Conservation (phyloP, 495 filamentous ascomycete species). For the Penicillium diatomitis region DNA sequence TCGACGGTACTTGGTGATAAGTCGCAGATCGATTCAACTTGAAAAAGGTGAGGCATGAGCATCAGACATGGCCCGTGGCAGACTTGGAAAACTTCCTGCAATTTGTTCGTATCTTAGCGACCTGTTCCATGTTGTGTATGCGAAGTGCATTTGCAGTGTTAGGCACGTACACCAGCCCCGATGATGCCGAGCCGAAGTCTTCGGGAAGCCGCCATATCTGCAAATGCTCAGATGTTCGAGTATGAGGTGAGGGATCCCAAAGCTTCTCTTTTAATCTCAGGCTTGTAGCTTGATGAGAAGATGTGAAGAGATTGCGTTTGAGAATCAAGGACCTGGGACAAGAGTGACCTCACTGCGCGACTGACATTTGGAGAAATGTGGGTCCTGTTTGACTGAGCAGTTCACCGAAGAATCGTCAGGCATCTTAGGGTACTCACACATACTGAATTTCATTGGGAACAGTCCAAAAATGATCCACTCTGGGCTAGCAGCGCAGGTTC, state of each 20-base stretch:
- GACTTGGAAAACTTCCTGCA: slow-evolving; percentile 35
- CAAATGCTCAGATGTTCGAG: background rate
- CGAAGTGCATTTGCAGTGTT: background rate
- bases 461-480: too few species aligned
- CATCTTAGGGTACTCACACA: too few species aligned
- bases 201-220: slow-evolving; percentile 1
- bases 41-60: slow-evolving; percentile 28
- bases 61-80: slow-evolving; percentile 35
- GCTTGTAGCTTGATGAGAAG: too few species aligned
- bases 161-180: slow-evolving; percentile 23
- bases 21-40: slow-evolving; percentile 32
- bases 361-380: too few species aligned
- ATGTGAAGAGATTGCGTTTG: too few species aligned
- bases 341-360: too few species aligned
- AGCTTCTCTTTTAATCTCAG: too few species aligned
- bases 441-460: too few species aligned
- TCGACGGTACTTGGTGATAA: slow-evolving; percentile 22
- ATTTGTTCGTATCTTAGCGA: background rate
- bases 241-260: background rate
- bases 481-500: too few species aligned
- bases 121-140: background rate
- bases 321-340: too few species aligned
- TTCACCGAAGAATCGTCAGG: too few species aligned
- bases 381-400: too few species aligned
- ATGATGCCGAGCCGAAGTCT: slow-evolving; percentile 27